Evolutionary conservation across 495 filamentous ascomycete species (phyloP).

Genomic region (Evernia prunastri): DNA sequence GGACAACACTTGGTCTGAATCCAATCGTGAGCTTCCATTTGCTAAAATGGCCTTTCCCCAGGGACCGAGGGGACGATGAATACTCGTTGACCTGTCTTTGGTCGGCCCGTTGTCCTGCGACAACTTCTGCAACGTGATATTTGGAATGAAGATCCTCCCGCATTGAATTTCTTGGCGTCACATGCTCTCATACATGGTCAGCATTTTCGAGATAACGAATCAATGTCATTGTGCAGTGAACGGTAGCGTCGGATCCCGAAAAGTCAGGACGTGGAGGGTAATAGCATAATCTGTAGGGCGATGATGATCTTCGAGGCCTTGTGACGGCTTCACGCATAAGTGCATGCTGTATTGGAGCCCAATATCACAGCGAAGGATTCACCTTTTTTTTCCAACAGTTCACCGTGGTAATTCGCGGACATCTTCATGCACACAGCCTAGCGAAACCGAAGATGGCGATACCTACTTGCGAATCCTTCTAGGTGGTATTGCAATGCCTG

Average conservation of each 20-base stretch:
- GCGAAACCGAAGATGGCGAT: conserved; percentile 1
- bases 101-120: not conserved
- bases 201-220: not conserved
- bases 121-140: not conserved
- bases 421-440: conserved; percentile 10
- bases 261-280: not conserved
- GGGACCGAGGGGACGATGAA: no score
- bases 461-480: conserved; percentile 5
- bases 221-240: not conserved
- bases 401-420: not conserved
- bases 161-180: not conserved
- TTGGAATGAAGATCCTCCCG: not conserved
- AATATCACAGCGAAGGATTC: not conserved
- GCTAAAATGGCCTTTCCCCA: not conserved
- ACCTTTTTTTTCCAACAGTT: not conserved
- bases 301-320: conserved; percentile 5
- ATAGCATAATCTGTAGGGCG: not conserved
- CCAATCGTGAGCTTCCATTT: not conserved
- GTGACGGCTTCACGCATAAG: conserved; percentile 1
- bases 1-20: not conserved
- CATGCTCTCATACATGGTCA: not conserved
- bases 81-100: not conserved
- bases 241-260: not conserved
- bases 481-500: not conserved
- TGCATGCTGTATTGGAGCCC: conserved; percentile 6